These are phyloP conservation scores for Wallacemonas collosoma DNA, from an alignment of 208 protist genomes.

Conservation along the genomic window DNA sequence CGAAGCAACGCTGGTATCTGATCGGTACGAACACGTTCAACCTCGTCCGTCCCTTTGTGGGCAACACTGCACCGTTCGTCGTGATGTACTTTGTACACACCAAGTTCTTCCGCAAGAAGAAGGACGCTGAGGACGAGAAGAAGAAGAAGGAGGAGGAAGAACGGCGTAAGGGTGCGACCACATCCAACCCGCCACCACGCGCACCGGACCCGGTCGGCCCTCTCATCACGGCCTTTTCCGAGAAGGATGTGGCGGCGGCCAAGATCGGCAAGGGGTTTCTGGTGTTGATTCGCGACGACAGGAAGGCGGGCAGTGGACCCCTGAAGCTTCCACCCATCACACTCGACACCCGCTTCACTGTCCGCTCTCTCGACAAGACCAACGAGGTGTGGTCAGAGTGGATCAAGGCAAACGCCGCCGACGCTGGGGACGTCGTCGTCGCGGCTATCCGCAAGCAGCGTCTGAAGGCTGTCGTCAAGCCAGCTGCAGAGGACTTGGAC, in stretches of 20 bases:
- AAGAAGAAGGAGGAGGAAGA: conserved; percentile 25
- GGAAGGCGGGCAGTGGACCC: conserved; percentile 20
- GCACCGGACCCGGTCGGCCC: conserved; percentile 14
- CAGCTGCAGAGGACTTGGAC: conserved; percentile 38
- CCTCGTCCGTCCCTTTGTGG: conserved; percentile 42
- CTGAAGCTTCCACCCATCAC: conserved; percentile 44
- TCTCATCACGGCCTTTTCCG: conserved; percentile 35
- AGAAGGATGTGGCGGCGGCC: conserved; percentile 57
- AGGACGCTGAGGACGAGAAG: conserved; percentile 18
- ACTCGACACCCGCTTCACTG: conserved; percentile 65
- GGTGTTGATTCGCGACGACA: conserved; percentile 48
- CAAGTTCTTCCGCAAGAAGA: conserved; percentile 41
- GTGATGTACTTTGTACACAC: conserved; percentile 79
- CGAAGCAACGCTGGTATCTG: conserved; percentile 51
- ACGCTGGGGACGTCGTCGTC: conserved; percentile 18
- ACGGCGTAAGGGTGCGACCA: conserved; percentile 20
- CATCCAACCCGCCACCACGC: conserved; percentile 1
- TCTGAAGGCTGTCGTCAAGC: conserved; percentile 56
- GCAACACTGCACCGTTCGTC: conserved; percentile 62
- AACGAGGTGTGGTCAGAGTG: conserved; percentile 56
- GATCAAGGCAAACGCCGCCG: conserved; percentile 24
- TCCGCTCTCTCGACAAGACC: conserved; percentile 50
- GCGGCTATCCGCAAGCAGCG: conserved; percentile 61
- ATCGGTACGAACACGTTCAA: conserved; percentile 41
- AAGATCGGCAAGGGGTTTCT: conserved; percentile 73